Evolutionary conservation across 805 yeast species (phyloP).

Genomic region (Metschnikowia lunata): DNA sequence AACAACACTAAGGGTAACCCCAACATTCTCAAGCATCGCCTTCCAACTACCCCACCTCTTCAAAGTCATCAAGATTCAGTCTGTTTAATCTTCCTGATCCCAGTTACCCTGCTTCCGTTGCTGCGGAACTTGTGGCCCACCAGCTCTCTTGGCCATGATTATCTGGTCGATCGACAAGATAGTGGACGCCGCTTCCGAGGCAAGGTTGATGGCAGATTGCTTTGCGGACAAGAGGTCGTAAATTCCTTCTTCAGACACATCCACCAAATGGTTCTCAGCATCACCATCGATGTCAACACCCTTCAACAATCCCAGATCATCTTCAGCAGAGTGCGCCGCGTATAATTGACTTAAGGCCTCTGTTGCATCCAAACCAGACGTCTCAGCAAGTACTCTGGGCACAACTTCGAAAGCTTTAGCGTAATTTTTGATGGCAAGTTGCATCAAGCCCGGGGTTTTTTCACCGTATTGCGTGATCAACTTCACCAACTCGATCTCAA

Average conservation of each 20-base stretch:
- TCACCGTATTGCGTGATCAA: slow-evolving; percentile 84
- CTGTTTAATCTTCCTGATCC: slow-evolving; percentile 79
- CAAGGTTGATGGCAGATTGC: slow-evolving; percentile 83
- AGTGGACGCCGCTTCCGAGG: slow-evolving; percentile 93
- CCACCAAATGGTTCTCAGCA: slow-evolving; percentile 58
- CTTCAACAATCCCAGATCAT: slow-evolving; percentile 47
- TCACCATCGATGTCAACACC: slow-evolving; percentile 74
- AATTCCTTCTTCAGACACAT: slow-evolving; percentile 64
- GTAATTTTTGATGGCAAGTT: slow-evolving; percentile 88
- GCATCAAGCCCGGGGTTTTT: slow-evolving; percentile 86
- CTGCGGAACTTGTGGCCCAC: slow-evolving; percentile 88
- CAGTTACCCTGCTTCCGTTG: slow-evolving; percentile 90
- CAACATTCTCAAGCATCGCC: not conserved
- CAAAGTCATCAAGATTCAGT: not conserved
- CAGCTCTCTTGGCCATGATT: slow-evolving; percentile 98
- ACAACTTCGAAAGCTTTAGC: slow-evolving; percentile 93
- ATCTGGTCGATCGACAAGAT: slow-evolving; percentile 92
- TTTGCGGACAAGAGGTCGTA: slow-evolving; percentile 78
- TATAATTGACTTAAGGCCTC: slow-evolving; percentile 87
- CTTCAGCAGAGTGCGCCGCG: slow-evolving; percentile 69
- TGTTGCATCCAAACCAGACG: slow-evolving; percentile 86
- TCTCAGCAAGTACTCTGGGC: slow-evolving; percentile 90
- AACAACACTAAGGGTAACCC: not conserved
- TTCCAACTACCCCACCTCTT: not conserved
- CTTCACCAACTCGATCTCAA: slow-evolving; percentile 82